Evolutionary conservation across 164 flowering plant species (phyloP), one percentile per base, ranked within the genome.

Genomic region (Macadamia tetraphylla): DNA sequence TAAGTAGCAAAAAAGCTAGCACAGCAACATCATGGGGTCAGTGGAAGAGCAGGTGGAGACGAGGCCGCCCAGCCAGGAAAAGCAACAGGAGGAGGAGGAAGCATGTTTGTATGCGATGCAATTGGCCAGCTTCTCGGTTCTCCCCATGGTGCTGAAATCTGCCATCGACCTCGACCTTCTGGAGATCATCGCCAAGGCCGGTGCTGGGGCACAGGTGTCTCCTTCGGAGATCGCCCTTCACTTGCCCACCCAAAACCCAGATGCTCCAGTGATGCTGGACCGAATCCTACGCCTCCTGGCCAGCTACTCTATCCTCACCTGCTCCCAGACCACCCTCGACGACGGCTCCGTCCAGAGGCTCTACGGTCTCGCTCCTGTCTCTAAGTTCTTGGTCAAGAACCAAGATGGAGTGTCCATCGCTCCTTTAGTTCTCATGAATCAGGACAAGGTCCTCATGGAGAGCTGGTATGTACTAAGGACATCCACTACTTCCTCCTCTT

Each of bases 381-480:
- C 88, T 72, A 86, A 85, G 77, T 94, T 71, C 83, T 67, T 92
- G 82, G 80, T 84, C 9, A 85, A 77, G 83, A 87, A 88, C 62
- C 74, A 79, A 10, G 92, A 86, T 75, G 95, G 97, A 2, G 95
- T 84, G 18, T 80, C 91, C 29, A 56, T 90, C 52, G 79, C 88
- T 6, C 76, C 92, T 29, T 77, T 91, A 17, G 67, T 71, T 55
- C 93, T 88, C 63, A 84, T 92, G 95, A 90, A 88, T 68, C 96
- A 88, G 48, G 96, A 92, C 66, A 88, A 88, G 79, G 83, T 94
- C 63, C 86, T 86, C 71, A 87, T 94, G 97, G 96, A 90, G 66
- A 92, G 98, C 87, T 92, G 97, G 97, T 94, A 81, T 43, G 11
- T 35, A 35, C 40, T 35, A 35, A 23, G 23, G 23, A 23, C 23